phyloP scores from a whole-genome alignment of 306 rosid genomes.

The Hylodesmum podocarpum region DNA sequence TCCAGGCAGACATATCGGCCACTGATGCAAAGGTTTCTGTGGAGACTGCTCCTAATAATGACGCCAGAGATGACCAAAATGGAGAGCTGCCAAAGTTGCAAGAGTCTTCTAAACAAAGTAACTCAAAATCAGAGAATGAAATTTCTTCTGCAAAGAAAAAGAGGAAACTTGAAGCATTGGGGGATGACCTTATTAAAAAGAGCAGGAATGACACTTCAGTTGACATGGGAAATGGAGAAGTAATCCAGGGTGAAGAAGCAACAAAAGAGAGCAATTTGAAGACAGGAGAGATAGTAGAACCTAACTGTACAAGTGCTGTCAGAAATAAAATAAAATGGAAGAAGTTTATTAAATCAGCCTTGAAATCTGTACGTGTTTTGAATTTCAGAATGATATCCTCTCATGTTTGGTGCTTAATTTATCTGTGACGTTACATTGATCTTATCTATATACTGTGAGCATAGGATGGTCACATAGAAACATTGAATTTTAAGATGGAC shows the following conservation, averaged over 20 bases:
- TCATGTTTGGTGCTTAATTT: conserved; percentile 1
- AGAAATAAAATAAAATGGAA: conserved; percentile 74
- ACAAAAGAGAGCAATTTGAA: conserved; percentile 31
- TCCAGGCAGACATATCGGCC: conserved; percentile 42
- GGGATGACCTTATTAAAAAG: conserved; percentile 50
- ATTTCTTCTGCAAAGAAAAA: conserved; percentile 48
- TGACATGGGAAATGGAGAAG: conserved; percentile 62
- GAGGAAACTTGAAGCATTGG: conserved; percentile 64
- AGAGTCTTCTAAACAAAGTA: conserved; percentile 37
- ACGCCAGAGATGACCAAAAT: conserved; percentile 28
- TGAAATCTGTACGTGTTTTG: conserved; percentile 64
- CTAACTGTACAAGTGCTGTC: conserved; percentile 21
- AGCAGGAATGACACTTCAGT: conserved; percentile 39
- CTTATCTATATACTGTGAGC: conserved; percentile 4
- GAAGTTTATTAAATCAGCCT: conserved; percentile 69
- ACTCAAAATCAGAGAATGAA: conserved; percentile 41
- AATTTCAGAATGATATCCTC: background rate
- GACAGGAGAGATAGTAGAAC: conserved; percentile 25
- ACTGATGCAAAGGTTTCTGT: conserved; percentile 38
- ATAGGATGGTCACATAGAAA: conserved; percentile 2
- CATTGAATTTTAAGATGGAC: background rate
- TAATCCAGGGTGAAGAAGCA: conserved; percentile 58
- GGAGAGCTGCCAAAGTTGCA: conserved; percentile 34
- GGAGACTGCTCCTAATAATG: conserved; percentile 39
- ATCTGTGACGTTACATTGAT: background rate